Percentiles rank a stretch among this genome's conserved stretches.
These are phyloP conservation scores for Pichia insulana DNA, from an alignment of 805 yeast species.

Conservation along the genomic window DNA sequence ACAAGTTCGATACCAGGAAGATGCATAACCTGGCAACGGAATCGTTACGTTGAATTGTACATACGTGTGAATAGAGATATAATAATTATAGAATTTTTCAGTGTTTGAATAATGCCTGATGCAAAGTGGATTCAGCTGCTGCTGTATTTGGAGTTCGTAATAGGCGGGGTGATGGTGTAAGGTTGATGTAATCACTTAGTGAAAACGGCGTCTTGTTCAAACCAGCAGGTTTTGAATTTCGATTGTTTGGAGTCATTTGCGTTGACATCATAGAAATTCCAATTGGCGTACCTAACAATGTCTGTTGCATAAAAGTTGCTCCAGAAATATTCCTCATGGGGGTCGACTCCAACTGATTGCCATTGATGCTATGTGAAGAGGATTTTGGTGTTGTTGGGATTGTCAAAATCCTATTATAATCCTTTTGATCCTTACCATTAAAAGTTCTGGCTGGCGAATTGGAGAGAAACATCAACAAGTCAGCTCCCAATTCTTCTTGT, in stretches of 20 bases:
- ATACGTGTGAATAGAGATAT: too few relatives aligned
- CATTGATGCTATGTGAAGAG: slow-evolving; percentile 9
- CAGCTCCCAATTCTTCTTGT: slow-evolving; percentile 59
- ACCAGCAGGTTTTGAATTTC: not conserved
- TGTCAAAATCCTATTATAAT: slow-evolving; percentile 1
- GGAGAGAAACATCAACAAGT: slow-evolving; percentile 69
- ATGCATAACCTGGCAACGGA: too few relatives aligned
- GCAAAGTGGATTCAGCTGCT: not conserved
- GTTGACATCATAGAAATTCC: not conserved
- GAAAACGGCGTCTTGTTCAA: slow-evolving; percentile 55
- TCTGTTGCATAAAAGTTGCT: slow-evolving; percentile 5
- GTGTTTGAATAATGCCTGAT: not conserved
- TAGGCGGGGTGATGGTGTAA: slow-evolving; percentile 60
- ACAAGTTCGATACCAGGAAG: too few relatives aligned
- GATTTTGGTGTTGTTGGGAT: slow-evolving; percentile 26
- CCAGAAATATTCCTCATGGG: slow-evolving; percentile 19
- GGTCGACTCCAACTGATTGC: slow-evolving; percentile 21
- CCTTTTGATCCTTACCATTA: slow-evolving; percentile 5
- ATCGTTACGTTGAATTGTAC: too few relatives aligned
- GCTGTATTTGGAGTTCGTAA: slow-evolving; percentile 29
- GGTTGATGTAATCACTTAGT: slow-evolving; percentile 75
- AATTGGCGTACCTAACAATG: slow-evolving; percentile 15
- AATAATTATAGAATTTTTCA: not conserved
- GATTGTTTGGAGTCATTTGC: not conserved
- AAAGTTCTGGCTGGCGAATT: slow-evolving; percentile 51